Evolutionary conservation across 176 grass and related monocot genomes (phyloP).

Genomic region (Aegilops longissima): DNA sequence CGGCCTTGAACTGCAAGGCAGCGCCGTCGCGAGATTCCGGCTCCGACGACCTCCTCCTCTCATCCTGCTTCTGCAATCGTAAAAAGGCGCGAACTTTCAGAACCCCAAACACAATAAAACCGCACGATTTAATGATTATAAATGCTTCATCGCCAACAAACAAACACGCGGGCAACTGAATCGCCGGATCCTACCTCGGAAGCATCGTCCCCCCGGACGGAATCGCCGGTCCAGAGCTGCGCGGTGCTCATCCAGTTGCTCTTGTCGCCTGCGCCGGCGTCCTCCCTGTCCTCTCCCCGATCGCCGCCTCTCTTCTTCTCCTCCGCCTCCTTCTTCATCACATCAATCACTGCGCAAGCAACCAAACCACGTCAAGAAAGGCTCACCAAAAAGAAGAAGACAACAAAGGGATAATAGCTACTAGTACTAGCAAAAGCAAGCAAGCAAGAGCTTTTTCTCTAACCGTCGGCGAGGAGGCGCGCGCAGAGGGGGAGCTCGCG

Average conservation of each 20-base stretch:
- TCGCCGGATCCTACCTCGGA: conserved; percentile 19
- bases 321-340: conserved; percentile 63
- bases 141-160: not conserved
- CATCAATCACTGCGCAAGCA: conserved; percentile 67
- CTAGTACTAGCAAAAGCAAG: not conserved
- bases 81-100: conserved; percentile 18
- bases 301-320: conserved; percentile 26
- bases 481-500: conserved; percentile 84
- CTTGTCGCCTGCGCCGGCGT: conserved; percentile 51
- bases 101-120: not conserved
- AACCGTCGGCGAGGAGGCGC: conserved; percentile 66
- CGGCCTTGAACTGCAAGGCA: conserved; percentile 43
- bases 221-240: conserved; percentile 80
- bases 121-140: not conserved
- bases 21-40: not conserved
- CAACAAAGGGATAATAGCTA: not conserved
- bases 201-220: conserved; percentile 19
- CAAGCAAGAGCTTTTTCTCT: not conserved
- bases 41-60: conserved; percentile 21
- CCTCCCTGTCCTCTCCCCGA: conserved; percentile 22
- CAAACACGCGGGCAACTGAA: not conserved
- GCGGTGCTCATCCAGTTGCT: conserved; percentile 94
- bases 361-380: conserved; percentile 22
- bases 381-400: conserved; percentile 11
- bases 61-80: conserved; percentile 38